Base-by-base conservation (phyloP, 495 filamentous ascomycete genomes). In the Talaromyces proteolyticus region DNA sequence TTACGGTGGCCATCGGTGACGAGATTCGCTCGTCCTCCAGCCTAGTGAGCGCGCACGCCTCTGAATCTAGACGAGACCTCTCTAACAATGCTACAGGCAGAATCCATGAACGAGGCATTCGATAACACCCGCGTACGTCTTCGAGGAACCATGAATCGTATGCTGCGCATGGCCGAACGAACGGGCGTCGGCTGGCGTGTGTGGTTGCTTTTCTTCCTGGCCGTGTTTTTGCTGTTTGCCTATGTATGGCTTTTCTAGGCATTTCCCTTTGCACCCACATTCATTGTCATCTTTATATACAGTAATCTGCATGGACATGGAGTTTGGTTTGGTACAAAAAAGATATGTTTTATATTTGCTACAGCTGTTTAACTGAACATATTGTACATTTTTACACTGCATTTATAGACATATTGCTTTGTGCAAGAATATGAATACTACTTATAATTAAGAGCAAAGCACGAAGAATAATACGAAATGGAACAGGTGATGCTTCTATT, bases 131-230 rank as follows among this genome's bases (percentile, higher is more conserved):
- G 90, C 43, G 64, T 88, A 22, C 75, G 87, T 57, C 68, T 98
- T 52, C 76, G 83, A 16, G 88, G 91, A 37, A 97, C 94, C 37
- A 97, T 98, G 93, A 95, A 88, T 59, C 75, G 91, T 23, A 98
- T 98, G 93, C 69, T 97, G 50, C 63, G 90, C 51, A 97, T 98
- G 93, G 94, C 93, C 4, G 84, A 96, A 69, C 74, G 82, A 58
- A 94, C 91, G 11, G 94, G 94, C 3, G 83, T 98, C 22, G 87
- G 90, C 53, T 98, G 93, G 93, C 88, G 80, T 67, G 87, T 91
- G 21, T 98, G 94, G 93, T 60, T 94, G 42, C 75, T 67, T 17
- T 97, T 98, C 67, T 94, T 98, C 59, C 69, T 76, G 25, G 83
- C 81, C 3, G 89, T 98, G 18, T 80, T 84, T 49, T 55, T 88